Conservation (phyloP, 805 yeast genomes). For the Candida krabiensis region DNA sequence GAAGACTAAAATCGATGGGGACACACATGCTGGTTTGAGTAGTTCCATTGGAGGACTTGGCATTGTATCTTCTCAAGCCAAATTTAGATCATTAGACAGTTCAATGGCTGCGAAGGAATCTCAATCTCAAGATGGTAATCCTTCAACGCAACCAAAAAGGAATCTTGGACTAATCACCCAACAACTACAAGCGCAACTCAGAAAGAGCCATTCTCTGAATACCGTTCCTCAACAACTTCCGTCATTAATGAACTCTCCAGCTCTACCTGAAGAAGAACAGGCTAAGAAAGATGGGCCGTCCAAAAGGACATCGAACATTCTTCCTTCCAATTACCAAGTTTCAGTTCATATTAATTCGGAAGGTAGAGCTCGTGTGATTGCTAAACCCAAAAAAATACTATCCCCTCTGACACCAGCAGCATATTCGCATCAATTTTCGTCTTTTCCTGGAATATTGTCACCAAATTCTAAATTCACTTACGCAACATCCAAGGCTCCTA, state of each 20-base stretch:
- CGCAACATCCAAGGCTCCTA: conserved; percentile 3
- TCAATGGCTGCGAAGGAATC: conserved; percentile 1
- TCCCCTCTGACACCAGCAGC: conserved; percentile 14
- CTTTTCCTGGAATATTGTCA: conserved; percentile 6
- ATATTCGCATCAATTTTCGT: conserved; percentile 15
- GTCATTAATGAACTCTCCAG: not conserved
- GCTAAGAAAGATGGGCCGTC: not conserved
- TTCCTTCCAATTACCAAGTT: conserved; percentile 22
- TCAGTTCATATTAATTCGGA: conserved; percentile 25
- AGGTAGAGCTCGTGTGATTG: conserved; percentile 32
- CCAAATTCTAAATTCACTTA: conserved; percentile 3
- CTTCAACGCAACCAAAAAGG: conserved; percentile 5
- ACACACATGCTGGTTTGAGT: not conserved
- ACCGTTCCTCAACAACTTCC: conserved; percentile 2
- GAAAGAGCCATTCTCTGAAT: conserved; percentile 9
- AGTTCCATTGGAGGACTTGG: conserved; percentile 1
- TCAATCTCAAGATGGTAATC: conserved; percentile 3
- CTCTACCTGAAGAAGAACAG: not conserved
- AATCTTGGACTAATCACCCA: conserved; percentile 14
- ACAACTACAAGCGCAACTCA: conserved; percentile 15
- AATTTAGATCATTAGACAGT: not conserved
- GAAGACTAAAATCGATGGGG: conserved; percentile 16
- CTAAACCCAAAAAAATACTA: conserved; percentile 18
- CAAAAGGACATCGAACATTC: conserved; percentile 5
- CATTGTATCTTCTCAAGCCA: not conserved